Conservation (phyloP, 2,329 filamentous ascomycete genomes). For the Sclerotinia sclerotiorum region DNA sequence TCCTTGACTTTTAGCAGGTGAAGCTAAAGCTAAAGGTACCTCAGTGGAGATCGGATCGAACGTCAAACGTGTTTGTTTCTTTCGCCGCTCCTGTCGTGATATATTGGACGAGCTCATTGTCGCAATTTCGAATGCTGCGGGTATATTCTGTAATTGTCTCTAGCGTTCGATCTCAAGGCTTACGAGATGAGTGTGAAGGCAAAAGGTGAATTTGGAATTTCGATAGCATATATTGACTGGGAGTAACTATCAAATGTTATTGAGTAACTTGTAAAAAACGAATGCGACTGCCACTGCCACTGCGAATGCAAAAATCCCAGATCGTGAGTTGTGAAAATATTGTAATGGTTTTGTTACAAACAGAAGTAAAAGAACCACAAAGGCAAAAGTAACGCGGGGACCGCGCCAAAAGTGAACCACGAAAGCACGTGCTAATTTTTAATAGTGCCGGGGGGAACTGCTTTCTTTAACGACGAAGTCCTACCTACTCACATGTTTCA, state of each 20-base stretch:
- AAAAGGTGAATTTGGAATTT: neutral
- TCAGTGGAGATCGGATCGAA: conserved; percentile 31
- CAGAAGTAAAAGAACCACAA: neutral
- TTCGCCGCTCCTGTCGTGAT: conserved; percentile 31
- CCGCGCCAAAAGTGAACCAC: conserved; percentile 1
- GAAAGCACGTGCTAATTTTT: conserved; percentile 3
- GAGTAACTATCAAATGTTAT: neutral
- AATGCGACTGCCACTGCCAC: neutral
- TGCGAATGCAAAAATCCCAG: neutral
- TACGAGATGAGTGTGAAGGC: neutral
- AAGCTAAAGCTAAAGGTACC: conserved; percentile 15
- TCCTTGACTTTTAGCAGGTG: conserved; percentile 23
- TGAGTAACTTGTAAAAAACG: neutral
- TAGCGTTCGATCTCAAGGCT: neutral
- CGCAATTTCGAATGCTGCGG: conserved; percentile 24
- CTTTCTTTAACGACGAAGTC: neutral
- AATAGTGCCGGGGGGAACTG: neutral
- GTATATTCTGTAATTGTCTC: neutral
- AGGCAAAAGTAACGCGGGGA: conserved; percentile 16
- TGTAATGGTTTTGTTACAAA: neutral
- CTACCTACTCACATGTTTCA: neutral
- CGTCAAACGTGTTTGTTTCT: conserved; percentile 36
- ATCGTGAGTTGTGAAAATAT: neutral
- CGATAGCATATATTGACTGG: neutral
- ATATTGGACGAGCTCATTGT: conserved; percentile 30